These are phyloP conservation scores for Lecanosticta acicola DNA, from an alignment of 2,329 filamentous ascomycete species.

Conservation along the genomic window DNA sequence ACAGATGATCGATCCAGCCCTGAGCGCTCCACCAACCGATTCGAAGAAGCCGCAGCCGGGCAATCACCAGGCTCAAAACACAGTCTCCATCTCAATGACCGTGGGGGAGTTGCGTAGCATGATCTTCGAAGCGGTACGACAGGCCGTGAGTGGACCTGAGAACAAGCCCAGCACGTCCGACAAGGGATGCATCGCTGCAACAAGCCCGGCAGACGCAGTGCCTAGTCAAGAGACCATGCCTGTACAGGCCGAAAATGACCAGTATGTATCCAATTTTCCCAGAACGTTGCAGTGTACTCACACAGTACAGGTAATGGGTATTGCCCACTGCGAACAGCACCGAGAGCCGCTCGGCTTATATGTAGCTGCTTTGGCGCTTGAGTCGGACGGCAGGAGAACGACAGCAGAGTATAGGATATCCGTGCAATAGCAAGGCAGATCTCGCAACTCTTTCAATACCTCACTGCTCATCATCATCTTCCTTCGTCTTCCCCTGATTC, in stretches of 20 bases:
- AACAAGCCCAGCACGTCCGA: not conserved
- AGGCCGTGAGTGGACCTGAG: conserved; percentile 10
- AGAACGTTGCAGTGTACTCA: no score
- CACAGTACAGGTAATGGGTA: no score
- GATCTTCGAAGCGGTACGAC: conserved; percentile 17
- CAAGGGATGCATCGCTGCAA: conserved; percentile 4
- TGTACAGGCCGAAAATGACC: not conserved
- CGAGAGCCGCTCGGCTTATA: no score
- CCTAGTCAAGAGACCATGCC: not conserved
- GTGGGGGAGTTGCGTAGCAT: conserved; percentile 20
- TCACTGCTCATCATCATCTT: conserved; percentile 26
- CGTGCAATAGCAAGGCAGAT: not conserved
- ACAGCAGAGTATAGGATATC: no score
- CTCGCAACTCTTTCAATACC: not conserved
- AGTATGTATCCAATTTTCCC: no score
- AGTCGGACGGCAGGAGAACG: no score
- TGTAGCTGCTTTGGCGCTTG: no score
- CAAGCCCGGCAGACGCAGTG: not conserved
- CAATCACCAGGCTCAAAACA: conserved; percentile 3
- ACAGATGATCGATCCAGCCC: conserved; percentile 16
- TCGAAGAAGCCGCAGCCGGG: conserved; percentile 1
- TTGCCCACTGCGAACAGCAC: no score
- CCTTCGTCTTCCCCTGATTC: conserved; percentile 33
- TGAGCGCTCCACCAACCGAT: conserved; percentile 8
- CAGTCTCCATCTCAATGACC: conserved; percentile 12